Evolutionary conservation across 2,329 filamentous ascomycete genomes (phyloP).

Genomic region (Bipolaris oryzae): DNA sequence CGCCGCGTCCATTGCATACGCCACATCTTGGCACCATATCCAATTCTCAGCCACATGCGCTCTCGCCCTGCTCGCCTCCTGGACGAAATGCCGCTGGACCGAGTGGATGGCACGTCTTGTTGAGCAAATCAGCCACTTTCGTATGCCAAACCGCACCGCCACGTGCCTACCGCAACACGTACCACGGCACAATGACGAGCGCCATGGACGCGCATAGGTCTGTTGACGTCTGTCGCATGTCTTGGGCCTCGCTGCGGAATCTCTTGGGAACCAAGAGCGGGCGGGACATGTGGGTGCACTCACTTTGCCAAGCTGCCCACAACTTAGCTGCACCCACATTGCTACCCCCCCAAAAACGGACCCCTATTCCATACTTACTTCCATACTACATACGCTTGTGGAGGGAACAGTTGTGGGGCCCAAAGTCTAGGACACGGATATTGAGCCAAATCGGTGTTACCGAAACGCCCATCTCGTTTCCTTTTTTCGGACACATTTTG

Average conservation of each 20-base stretch:
- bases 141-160: background rate
- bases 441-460: background rate
- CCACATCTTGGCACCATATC: background rate
- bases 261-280: slow-evolving; percentile 6
- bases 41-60: background rate
- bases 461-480: background rate
- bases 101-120: background rate
- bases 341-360: background rate
- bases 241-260: slow-evolving; percentile 4
- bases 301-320: background rate
- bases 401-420: background rate
- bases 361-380: background rate
- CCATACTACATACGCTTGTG: background rate
- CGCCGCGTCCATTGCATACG: background rate
- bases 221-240: slow-evolving; percentile 2
- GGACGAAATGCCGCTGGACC: background rate
- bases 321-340: background rate
- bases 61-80: background rate
- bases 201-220: slow-evolving; percentile 2
- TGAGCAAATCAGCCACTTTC: background rate
- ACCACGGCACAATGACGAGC: slow-evolving; percentile 3
- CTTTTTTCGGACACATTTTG: background rate
- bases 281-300: background rate
- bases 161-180: background rate
- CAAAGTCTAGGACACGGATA: background rate